These are phyloP conservation scores for Neoarthrinium moseri DNA, from an alignment of 2,329 filamentous ascomycete genomes.

Conservation along the genomic window DNA sequence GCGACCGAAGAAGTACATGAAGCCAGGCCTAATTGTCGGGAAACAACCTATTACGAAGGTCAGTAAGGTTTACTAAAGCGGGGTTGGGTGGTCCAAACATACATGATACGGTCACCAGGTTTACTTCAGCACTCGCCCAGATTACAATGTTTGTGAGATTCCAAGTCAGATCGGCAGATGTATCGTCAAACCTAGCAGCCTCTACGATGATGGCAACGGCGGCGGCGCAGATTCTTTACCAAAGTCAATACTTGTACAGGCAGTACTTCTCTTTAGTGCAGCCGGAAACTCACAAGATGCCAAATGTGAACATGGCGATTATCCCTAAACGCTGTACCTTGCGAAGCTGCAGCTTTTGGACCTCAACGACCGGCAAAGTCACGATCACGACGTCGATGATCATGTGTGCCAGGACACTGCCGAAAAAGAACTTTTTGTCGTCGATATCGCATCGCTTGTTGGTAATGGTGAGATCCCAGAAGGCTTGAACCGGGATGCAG, in stretches of 20 bases:
- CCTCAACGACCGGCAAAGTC: slow-evolving; percentile 15
- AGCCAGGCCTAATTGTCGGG: neutral
- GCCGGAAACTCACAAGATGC: slow-evolving; percentile 6
- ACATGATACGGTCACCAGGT: slow-evolving; percentile 1
- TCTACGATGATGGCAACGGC: slow-evolving; percentile 3
- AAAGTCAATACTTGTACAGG: neutral
- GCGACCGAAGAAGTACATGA: neutral
- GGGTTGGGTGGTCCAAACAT: neutral
- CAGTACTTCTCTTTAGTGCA: rapidly evolving
- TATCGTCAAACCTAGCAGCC: neutral
- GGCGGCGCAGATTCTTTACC: slow-evolving; percentile 6
- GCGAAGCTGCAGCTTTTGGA: slow-evolving; percentile 14
- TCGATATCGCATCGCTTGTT: slow-evolving; percentile 18
- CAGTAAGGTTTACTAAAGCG: too few species aligned
- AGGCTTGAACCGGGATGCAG: slow-evolving; percentile 20
- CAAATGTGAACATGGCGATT: slow-evolving; percentile 9
- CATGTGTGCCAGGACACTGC: slow-evolving; percentile 17
- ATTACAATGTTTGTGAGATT: slow-evolving; percentile 4
- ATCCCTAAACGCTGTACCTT: neutral
- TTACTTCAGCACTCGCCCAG: slow-evolving; percentile 6
- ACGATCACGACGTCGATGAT: slow-evolving; percentile 18
- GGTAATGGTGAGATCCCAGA: slow-evolving; percentile 16
- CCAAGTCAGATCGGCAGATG: neutral
- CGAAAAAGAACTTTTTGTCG: slow-evolving; percentile 17
- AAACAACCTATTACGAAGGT: too few species aligned